Evolutionary conservation across 1,284 basidiomycete species (phyloP), one percentile per base, ranked within the genome.

Genomic region (Microbotryomycetes sp.): DNA sequence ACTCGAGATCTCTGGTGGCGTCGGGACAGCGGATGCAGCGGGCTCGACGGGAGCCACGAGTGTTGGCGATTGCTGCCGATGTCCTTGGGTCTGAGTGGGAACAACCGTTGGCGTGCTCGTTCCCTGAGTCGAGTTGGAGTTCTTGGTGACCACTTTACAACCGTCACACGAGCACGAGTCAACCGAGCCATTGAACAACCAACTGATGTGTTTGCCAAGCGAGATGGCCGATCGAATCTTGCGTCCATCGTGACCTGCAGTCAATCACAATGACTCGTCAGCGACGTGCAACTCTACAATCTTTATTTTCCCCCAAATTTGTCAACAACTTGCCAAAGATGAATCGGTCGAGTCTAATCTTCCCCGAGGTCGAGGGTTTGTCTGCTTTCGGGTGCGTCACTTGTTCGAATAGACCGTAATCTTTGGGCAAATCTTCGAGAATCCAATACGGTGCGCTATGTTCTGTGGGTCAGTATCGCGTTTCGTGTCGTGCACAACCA

Each of bases 211-310:
- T 50, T 62, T 64, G 26, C 65, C 65, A 51, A 67, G 56, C 15
- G 65, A 67, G 23, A 64, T 19, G 26, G 65, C 65, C 26, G 65
- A 67, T 29, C 65, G 65, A 30, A 67, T 62, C 60, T 67, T 67
- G 42, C 63, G 60, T 14, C 59, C 60, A 1, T 49, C 36, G 58
- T 64, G 60, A 29, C 65, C 65, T 66, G 19, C n/a, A n/a, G n/a
- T 42, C 19, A 42, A 19, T 42, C 36, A 42, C 12, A 42, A 42
- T 42, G 36, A 19, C 36, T 19, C 9, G 36, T n/a, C n/a, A n/a
- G n/a, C n/a, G n/a, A n/a, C n/a, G n/a, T n/a, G n/a, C n/a, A n/a
- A n/a, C n/a, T n/a, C n/a, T n/a, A n/a, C n/a, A n/a, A n/a, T n/a
- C n/a, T n/a, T n/a, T n/a, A 16, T 16, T 31, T 19, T 26, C 16